Evolutionary conservation across 768 basidiomycete genomes (phyloP), one percentile per base, ranked within the genome.

Genomic region (Termitomyces sp.): DNA sequence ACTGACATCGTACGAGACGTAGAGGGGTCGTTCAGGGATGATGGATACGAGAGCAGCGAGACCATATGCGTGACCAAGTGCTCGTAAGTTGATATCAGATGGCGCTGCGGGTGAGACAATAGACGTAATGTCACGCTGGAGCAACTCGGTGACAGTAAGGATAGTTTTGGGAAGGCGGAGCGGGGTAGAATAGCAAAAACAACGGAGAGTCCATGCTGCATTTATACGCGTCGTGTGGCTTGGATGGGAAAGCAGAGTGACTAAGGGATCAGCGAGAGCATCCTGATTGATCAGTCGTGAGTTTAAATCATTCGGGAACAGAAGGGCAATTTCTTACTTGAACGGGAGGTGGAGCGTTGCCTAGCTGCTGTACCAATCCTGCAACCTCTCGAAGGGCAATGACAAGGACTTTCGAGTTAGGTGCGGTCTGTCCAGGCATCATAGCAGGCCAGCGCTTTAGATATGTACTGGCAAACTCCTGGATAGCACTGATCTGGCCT

Each of bases 381-480:
- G 92, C 87, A 22, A 93, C 86, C 70, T 98, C 95, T 54, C 86
- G 79, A 22, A 98, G 75, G 6, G 84, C 86, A 32, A 95, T 79
- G 2, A 85, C 80, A 6, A 98, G 76, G 1, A 90, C 82, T 1
- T 83, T 68, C 6, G 89, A 80, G 36, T 73, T 75, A 0, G 94
- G 91, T 0, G 87, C 81, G 20, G 75, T 74, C 62, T 92, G 87
- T 7, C 92, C 92, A 10, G 93, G 93, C 81, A 98, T 86, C 72
- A 96, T 82, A 0, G 92, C 88, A 1, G 94, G 94, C 93, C 94
- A 98, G 53, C 92, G 82, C 70, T 90, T 93, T 58, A 97, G 75
- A 68, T 93, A 97, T 4, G 81, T 77, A 36, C 78, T 86, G 0
- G 91, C 86, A 43, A 97, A 75, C 63, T 97, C 95, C 64, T 90